Conservation (phyloP, 73 alveolate genomes). For the Blepharisma japonicum region DNA sequence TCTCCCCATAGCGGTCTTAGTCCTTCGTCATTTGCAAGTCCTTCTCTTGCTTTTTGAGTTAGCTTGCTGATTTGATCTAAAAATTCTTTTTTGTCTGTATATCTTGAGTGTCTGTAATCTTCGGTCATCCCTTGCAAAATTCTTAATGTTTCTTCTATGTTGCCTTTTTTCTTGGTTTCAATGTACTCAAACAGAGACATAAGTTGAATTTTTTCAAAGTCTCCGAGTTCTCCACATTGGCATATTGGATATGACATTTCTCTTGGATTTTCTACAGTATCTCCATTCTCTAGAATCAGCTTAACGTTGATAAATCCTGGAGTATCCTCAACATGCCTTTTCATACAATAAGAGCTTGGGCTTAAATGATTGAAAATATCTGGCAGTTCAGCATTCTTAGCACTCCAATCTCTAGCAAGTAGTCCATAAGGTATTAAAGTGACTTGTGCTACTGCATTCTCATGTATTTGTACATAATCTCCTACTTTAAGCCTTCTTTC, state of each 20-base stretch:
- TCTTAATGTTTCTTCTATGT: too few relatives aligned
- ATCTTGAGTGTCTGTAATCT: too few relatives aligned
- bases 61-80: too few relatives aligned
- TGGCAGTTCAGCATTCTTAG: conserved; percentile 14
- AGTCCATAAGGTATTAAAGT: conserved; percentile 39
- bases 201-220: too few relatives aligned
- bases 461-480: not conserved
- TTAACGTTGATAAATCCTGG: conserved; percentile 60
- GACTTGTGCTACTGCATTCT: conserved; percentile 32
- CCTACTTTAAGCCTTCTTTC: conserved; percentile 42
- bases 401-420: conserved; percentile 45
- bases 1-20: too few relatives aligned
- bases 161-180: too few relatives aligned
- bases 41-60: too few relatives aligned
- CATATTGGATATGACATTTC: not conserved
- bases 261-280: not conserved
- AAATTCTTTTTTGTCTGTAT: too few relatives aligned
- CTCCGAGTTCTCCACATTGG: too few relatives aligned
- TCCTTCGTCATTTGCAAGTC: too few relatives aligned
- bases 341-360: conserved; percentile 37
- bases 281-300: conserved; percentile 35
- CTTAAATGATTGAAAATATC: conserved; percentile 25
- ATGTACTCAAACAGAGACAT: too few relatives aligned
- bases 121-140: too few relatives aligned
- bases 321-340: conserved; percentile 50